Conservation (phyloP, 2,329 filamentous ascomycete genomes). For the Cordyceps tenuipes region DNA sequence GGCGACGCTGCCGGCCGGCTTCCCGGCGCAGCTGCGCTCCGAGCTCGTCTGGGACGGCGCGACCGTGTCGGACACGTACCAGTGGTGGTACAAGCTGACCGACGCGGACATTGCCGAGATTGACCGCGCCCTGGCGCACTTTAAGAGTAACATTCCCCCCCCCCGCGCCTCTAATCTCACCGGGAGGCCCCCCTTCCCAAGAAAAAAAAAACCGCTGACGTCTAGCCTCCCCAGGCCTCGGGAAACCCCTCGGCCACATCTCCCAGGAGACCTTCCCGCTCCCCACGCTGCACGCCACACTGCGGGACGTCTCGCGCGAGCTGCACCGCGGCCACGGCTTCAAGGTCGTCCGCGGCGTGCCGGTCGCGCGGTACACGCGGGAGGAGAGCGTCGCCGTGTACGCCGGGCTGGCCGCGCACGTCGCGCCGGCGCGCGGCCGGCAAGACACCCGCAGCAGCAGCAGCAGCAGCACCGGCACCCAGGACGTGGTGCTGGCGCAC, state of each 20-base stretch:
- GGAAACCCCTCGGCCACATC: conserved; percentile 33
- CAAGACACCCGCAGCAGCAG: conserved; percentile 40
- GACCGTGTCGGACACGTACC: conserved; percentile 35
- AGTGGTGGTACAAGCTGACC: conserved; percentile 46
- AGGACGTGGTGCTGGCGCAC: conserved; percentile 48
- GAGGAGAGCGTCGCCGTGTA: conserved; percentile 54
- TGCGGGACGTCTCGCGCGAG: conserved; percentile 44
- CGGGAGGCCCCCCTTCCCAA: too few relatives aligned
- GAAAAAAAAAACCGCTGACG: too few relatives aligned
- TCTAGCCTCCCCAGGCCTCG: conserved; percentile 16
- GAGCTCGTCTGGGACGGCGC: conserved; percentile 51
- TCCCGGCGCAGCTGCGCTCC: conserved; percentile 39
- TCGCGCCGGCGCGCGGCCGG: conserved; percentile 44
- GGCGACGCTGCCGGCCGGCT: conserved; percentile 38
- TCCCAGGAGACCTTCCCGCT: conserved; percentile 46
- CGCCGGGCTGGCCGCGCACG: conserved; percentile 49
- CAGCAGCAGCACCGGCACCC: too few relatives aligned
- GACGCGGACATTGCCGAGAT: conserved; percentile 42
- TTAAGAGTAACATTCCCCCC: conserved; percentile 28
- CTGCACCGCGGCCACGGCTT: conserved; percentile 53
- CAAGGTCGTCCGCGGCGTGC: conserved; percentile 51
- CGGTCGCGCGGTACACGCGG: conserved; percentile 40
- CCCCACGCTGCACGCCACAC: conserved; percentile 37
- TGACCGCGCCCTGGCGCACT: conserved; percentile 30
- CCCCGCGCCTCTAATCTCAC: too few relatives aligned